phyloP scores from a whole-genome alignment of 306 rosid species.

The Elaeagnus macrophylla region DNA sequence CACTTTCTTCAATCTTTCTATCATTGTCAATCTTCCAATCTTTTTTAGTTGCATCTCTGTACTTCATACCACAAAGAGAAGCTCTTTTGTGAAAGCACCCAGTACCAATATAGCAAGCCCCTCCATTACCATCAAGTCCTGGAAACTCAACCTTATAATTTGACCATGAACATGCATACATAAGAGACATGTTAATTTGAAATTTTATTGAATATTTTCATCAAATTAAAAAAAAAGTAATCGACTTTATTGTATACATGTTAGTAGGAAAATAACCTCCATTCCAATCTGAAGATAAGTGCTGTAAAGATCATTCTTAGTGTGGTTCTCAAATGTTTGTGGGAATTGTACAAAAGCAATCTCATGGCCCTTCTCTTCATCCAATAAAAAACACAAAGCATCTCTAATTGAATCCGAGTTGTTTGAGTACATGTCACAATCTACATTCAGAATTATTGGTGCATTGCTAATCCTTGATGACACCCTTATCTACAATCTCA shows the following conservation, averaged over 20 bases:
- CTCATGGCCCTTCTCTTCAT: slow-evolving; percentile 55
- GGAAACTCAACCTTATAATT: slow-evolving; percentile 32
- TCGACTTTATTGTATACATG: no score
- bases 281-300: neutral
- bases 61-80: slow-evolving; percentile 44
- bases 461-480: slow-evolving; percentile 54
- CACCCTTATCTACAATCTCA: slow-evolving; percentile 22
- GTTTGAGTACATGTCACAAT: slow-evolving; percentile 82
- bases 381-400: slow-evolving; percentile 65
- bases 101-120: slow-evolving; percentile 27
- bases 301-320: slow-evolving; percentile 52
- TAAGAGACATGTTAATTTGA: no score
- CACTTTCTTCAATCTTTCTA: slow-evolving; percentile 13
- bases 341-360: slow-evolving; percentile 64
- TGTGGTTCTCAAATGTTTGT: slow-evolving; percentile 41
- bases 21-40: slow-evolving; percentile 22
- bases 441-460: slow-evolving; percentile 28
- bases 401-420: slow-evolving; percentile 46
- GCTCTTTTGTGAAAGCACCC: slow-evolving; percentile 34
- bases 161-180: neutral
- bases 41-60: slow-evolving; percentile 20
- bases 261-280: no score
- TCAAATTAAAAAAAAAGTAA: no score
- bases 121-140: slow-evolving; percentile 46
- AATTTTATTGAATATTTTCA: no score